Evolutionary conservation across 441 rosid genomes (phyloP), one percentile per base, ranked within the genome.

Genomic region (Isatis lusitanica): DNA sequence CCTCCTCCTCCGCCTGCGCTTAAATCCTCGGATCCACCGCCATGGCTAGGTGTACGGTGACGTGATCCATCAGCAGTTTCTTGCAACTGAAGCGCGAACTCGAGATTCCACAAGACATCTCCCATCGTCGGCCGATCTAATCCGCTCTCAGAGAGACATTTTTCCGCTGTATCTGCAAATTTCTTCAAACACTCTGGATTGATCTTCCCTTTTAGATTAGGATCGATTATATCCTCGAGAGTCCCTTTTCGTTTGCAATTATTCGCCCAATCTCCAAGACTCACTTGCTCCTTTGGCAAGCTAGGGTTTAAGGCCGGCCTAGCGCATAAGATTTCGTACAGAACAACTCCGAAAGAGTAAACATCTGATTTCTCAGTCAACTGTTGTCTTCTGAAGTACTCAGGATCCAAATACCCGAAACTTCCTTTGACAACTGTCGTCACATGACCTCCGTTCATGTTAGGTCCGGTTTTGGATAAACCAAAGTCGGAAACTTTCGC

Each of bases 311-410:
- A 57, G 0, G 86, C 87, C 5, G 90, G 87, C 12, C 88, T 80
- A 13, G 87, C 87, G 10, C 88, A 84, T 44, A 88, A 59, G 8
- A 79, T 84, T 71, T 86, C 90, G 35, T 84, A 85, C 3, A 85
- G 76, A 71, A 88, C 90, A 6, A 88, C 86, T 33, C 92, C 92
- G 12, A 85, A 85, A 2, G 92, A 88, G 86, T 88, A 88, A 40
- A 86, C 87, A 65, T 88, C 92, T 0, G 83, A 84, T 62, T 84
- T 84, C 61, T 84, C 88, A 1, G 88, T 82, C 52, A 84, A 39
- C 48, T 85, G 89, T 35, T 87, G 90, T 72, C 90, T 77, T 17
- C 90, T 80, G 62, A 85, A 87, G 73, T 87, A 87, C 33, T 87
- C 92, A 0, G 92, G 92, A 73, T 87, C 92, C 9, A 87, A 74